phyloP scores from a whole-genome alignment of 2,329 filamentous ascomycete species.

The Blastomyces silverae region DNA sequence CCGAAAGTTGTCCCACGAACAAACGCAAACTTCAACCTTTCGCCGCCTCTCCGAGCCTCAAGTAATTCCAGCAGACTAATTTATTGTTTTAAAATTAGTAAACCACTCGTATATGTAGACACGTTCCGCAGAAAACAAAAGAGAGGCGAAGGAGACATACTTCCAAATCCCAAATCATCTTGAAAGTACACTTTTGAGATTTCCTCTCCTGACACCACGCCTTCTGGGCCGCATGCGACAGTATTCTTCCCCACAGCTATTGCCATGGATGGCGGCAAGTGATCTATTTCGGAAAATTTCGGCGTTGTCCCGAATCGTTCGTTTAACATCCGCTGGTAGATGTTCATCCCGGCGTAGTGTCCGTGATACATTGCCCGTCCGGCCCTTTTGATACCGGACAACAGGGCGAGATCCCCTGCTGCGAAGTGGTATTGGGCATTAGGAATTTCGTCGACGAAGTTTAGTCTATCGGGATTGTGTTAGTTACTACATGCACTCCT shows the following conservation, averaged over 20 bases:
- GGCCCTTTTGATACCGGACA: constrained; percentile 70
- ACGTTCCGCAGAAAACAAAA: neutral
- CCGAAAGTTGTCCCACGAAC: neutral
- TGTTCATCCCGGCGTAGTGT: constrained; percentile 56
- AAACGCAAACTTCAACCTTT: neutral
- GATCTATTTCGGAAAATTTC: constrained; percentile 44
- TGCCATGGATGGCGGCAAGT: constrained; percentile 58
- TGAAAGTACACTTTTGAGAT: constrained; percentile 58
- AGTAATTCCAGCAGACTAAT: constrained; percentile 32
- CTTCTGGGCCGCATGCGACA: constrained; percentile 52
- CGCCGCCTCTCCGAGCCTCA: constrained; percentile 16
- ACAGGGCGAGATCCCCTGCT: constrained; percentile 59
- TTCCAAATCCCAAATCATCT: constrained; percentile 57
- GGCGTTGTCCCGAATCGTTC: constrained; percentile 33
- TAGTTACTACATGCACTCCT: neutral
- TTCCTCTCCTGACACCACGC: constrained; percentile 55
- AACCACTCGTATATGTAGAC: neutral
- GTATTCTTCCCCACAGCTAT: constrained; percentile 62
- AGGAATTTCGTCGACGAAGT: constrained; percentile 47
- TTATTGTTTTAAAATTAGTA: constrained; percentile 8
- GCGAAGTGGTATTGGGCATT: constrained; percentile 58
- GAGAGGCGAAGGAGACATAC: constrained; percentile 8
- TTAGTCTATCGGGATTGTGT: constrained; percentile 38
- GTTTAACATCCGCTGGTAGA: constrained; percentile 51
- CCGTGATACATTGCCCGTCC: constrained; percentile 66